These are phyloP conservation scores for Solanum virginianum DNA, from an alignment of 257 asterid genomes.

Conservation along the genomic window DNA sequence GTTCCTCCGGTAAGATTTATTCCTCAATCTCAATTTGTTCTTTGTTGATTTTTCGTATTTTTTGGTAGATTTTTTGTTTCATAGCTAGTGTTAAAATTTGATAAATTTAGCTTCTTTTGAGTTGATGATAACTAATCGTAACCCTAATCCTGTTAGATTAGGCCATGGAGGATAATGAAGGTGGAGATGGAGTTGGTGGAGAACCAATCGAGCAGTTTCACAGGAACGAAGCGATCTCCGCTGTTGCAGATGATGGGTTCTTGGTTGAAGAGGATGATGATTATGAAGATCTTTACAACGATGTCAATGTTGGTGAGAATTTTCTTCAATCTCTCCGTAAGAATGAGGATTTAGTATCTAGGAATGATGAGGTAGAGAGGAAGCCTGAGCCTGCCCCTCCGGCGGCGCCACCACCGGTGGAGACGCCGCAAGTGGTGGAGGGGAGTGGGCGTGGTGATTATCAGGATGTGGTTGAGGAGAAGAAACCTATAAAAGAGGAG, in stretches of 20 bases:
- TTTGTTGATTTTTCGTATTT: background rate
- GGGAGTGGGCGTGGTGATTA: slow-evolving; percentile 11
- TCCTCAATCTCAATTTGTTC: background rate
- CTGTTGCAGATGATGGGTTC: slow-evolving; percentile 66
- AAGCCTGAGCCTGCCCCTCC: slow-evolving; percentile 10
- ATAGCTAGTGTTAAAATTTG: background rate
- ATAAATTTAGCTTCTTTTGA: background rate
- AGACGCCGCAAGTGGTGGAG: background rate
- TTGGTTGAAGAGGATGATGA: slow-evolving; percentile 76
- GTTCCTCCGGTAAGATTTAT: background rate
- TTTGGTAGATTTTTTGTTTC: background rate
- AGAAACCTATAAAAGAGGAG: slow-evolving; percentile 19
- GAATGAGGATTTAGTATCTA: slow-evolving; percentile 29
- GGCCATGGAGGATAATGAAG: slow-evolving; percentile 1
- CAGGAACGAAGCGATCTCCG: slow-evolving; percentile 71
- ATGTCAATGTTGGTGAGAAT: slow-evolving; percentile 89
- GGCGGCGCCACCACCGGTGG: background rate
- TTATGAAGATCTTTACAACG: slow-evolving; percentile 89
- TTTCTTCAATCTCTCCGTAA: slow-evolving; percentile 56
- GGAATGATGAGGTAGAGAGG: slow-evolving; percentile 25
- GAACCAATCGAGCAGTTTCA: slow-evolving; percentile 57
- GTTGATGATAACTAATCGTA: background rate
- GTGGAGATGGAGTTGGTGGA: slow-evolving; percentile 33
- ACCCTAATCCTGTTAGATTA: background rate
- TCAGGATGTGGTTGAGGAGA: slow-evolving; percentile 15